Base-by-base conservation (phyloP, 768 basidiomycete genomes). In the Lactarius hengduanensis region DNA sequence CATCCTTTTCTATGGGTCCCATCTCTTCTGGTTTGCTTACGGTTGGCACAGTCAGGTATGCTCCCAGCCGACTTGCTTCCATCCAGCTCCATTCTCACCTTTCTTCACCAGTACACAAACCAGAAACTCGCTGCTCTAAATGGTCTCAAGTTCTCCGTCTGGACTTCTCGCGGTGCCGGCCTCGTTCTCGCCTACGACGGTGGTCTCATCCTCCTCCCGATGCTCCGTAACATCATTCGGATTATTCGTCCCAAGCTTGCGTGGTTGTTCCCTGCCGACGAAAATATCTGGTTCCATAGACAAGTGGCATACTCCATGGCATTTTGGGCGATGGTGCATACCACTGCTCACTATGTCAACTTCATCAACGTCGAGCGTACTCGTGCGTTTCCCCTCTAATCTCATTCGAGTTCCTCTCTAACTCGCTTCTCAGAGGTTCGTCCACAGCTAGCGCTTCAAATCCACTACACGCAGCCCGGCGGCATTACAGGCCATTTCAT, bases 401-500 rank as follows among this genome's bases (percentile, higher is more conserved):
- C n/a, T 63, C 20, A 28, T 32, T 41, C 54, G n/a, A 50, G 40
- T 22, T 40, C 56, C 30, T 68, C 57, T 54, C 61, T 56, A 32
- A 57, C 61, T 30, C 3, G 4, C 50, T 43, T 40, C 69, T 8
- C 77, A 92, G 91, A 96, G 82, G 85, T 96, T 64, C 88, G 95
- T 57, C 82, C 85, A 61, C 80, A 92, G 75, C 80, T 79, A 2
- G 95, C 95, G 2, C 83, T 87, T 64, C 80, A 91, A 64, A 94
- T 96, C 71, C 94, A 96, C 74, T 96, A 96, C 78, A 84, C 84
- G 0, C 91, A 95, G 74, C 80, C 92, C 7, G 94, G 92, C 69
- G 94, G 92, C n/a, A 89, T 96, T 75, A 93, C 94, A 1, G 95
- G 95, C 16, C 95, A 98, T 75, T 91, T 94, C 77, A 95, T 96